Conservation (phyloP, 108 stramenopile genomes). For the Conticribra weissflogii region DNA sequence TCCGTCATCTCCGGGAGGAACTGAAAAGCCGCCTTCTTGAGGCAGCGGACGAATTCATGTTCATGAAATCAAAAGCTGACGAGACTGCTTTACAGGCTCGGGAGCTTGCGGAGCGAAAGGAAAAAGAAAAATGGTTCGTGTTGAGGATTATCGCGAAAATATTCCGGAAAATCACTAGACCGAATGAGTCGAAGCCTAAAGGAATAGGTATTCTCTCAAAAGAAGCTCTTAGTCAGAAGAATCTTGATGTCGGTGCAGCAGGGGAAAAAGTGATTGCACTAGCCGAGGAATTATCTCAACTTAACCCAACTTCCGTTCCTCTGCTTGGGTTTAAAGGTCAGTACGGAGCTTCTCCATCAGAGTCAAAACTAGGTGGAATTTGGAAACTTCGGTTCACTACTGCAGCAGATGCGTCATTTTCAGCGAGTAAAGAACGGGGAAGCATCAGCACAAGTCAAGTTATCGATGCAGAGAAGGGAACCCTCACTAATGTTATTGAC, state of each 20-base stretch:
- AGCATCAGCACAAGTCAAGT: constrained; percentile 26
- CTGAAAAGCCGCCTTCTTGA: constrained; percentile 21
- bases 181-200: neutral
- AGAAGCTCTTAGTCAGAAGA: constrained; percentile 26
- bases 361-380: constrained; percentile 28
- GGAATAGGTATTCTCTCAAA: constrained; percentile 22
- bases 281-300: constrained; percentile 37
- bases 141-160: constrained; percentile 22
- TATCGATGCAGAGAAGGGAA: constrained; percentile 35
- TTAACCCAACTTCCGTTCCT: constrained; percentile 46
- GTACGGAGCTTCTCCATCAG: constrained; percentile 21
- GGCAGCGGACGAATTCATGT: constrained; percentile 14
- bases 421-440: constrained; percentile 21
- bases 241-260: constrained; percentile 27
- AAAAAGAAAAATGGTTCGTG: constrained; percentile 9
- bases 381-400: constrained; percentile 52
- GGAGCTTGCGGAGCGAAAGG: constrained; percentile 13
- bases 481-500: constrained; percentile 47
- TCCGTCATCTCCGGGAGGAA: constrained; percentile 2
- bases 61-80: constrained; percentile 8
- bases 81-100: neutral
- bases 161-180: constrained; percentile 32
- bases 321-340: constrained; percentile 34
- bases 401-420: constrained; percentile 49
- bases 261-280: constrained; percentile 34